phyloP scores from a whole-genome alignment of 1,284 basidiomycete genomes.

The Sparassis latifolia region DNA sequence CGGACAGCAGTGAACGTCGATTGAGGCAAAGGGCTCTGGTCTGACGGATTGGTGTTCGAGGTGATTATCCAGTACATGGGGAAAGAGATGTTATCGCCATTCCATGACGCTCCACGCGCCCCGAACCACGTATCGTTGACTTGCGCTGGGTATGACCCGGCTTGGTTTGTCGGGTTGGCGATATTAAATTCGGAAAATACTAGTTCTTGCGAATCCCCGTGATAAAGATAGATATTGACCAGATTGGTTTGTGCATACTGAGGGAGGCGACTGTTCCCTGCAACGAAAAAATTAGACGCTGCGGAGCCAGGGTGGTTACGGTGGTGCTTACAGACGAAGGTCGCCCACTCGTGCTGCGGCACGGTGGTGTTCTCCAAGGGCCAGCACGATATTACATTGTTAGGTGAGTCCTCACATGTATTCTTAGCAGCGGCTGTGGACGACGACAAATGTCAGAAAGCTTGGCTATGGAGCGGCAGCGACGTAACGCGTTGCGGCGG shows the following conservation, averaged over 20 bases:
- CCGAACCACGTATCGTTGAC: constrained; percentile 78
- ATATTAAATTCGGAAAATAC: constrained; percentile 37
- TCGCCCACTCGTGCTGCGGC: constrained; percentile 62
- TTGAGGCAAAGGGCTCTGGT: constrained; percentile 52
- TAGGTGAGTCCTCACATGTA: constrained; percentile 42
- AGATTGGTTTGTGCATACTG: constrained; percentile 34
- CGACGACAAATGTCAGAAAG: constrained; percentile 1
- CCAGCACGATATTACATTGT: constrained; percentile 67
- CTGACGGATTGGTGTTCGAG: constrained; percentile 40
- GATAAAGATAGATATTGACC: constrained; percentile 68
- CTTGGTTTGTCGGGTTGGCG: constrained; percentile 44
- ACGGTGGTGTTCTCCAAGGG: constrained; percentile 47
- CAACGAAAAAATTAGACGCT: constrained; percentile 1
- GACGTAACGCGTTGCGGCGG: background rate
- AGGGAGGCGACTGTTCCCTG: constrained; percentile 49
- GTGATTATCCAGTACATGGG: constrained; percentile 72
- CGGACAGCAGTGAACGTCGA: constrained; percentile 71
- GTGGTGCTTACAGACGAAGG: constrained; percentile 63
- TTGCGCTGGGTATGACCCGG: constrained; percentile 46
- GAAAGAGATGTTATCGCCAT: constrained; percentile 47
- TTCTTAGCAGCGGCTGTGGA: constrained; percentile 26
- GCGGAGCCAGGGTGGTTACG: background rate
- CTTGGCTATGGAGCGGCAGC: background rate
- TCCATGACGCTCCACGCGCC: constrained; percentile 40
- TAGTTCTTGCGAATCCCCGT: constrained; percentile 49